phyloP scores from a whole-genome alignment of 331 rosid genomes.

The Cydonia oblonga region DNA sequence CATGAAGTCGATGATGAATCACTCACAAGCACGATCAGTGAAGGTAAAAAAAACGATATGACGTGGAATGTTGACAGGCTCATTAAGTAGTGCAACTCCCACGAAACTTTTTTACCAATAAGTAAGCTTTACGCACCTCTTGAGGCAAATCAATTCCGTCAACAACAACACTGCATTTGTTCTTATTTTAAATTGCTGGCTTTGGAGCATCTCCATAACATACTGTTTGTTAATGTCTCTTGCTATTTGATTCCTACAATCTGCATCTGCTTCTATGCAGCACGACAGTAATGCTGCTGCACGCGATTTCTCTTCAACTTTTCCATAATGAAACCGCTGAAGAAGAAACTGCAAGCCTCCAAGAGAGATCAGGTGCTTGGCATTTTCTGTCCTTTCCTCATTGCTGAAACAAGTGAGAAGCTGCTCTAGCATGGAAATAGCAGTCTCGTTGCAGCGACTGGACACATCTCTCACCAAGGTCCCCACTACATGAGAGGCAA shows the following conservation, averaged over 20 bases:
- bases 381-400: constrained; percentile 41
- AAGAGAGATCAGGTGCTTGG: constrained; percentile 34
- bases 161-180: constrained; percentile 40
- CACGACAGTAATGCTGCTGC: constrained; percentile 28
- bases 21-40: not conserved
- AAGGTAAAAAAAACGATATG: not conserved
- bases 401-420: constrained; percentile 34
- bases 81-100: too few relatives aligned
- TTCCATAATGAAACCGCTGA: constrained; percentile 43
- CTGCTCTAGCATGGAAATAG: constrained; percentile 35
- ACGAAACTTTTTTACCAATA: too few relatives aligned
- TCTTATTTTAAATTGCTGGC: constrained; percentile 37
- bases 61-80: not conserved
- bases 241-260: constrained; percentile 45
- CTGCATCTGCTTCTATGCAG: constrained; percentile 44
- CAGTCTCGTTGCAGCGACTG: constrained; percentile 23
- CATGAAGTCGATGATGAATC: not conserved
- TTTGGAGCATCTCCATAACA: constrained; percentile 47
- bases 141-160: constrained; percentile 44
- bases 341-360: constrained; percentile 53
- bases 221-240: constrained; percentile 34
- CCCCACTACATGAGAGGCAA: constrained; percentile 31
- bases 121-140: constrained; percentile 28
- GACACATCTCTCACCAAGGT: constrained; percentile 16
- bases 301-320: constrained; percentile 43